phyloP scores from a whole-genome alignment of 1,284 basidiomycete genomes.

The Melampsora americana region DNA sequence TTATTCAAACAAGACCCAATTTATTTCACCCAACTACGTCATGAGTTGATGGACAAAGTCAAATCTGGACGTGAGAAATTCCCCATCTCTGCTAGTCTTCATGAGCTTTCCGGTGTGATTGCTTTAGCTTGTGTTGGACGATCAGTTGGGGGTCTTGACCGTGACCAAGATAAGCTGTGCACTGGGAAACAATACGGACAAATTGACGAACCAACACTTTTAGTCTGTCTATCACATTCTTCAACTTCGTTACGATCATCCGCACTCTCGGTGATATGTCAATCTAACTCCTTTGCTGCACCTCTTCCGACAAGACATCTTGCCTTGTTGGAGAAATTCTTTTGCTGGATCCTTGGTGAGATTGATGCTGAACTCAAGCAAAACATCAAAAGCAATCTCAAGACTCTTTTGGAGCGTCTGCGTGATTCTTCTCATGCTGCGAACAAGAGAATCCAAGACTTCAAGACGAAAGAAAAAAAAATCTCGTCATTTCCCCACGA shows the following conservation, averaged over 20 bases:
- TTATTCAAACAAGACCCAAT: constrained; percentile 27
- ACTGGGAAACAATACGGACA: not conserved
- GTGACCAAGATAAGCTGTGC: not conserved
- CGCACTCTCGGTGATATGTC: constrained; percentile 30
- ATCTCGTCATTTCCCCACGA: not conserved
- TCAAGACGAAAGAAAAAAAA: not conserved
- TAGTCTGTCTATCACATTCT: constrained; percentile 28
- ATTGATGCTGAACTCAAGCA: constrained; percentile 37
- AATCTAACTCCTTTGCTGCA: constrained; percentile 9
- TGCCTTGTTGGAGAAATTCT: constrained; percentile 19
- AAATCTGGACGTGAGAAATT: not conserved
- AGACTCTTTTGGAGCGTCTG: constrained; percentile 22
- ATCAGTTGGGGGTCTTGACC: not conserved
- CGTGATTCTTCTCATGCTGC: constrained; percentile 25
- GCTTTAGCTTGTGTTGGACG: constrained; percentile 21
- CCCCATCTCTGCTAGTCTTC: not conserved
- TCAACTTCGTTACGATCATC: constrained; percentile 21
- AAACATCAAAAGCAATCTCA: constrained; percentile 33
- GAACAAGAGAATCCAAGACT: constrained; percentile 24
- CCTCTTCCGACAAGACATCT: constrained; percentile 14
- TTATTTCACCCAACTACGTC: constrained; percentile 18
- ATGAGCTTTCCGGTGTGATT: constrained; percentile 24
- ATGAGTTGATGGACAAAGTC: not conserved
- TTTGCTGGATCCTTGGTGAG: constrained; percentile 30
- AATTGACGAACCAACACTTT: constrained; percentile 8